phyloP scores from a whole-genome alignment of 179 eudicot species.

The Gypsophila paniculata region DNA sequence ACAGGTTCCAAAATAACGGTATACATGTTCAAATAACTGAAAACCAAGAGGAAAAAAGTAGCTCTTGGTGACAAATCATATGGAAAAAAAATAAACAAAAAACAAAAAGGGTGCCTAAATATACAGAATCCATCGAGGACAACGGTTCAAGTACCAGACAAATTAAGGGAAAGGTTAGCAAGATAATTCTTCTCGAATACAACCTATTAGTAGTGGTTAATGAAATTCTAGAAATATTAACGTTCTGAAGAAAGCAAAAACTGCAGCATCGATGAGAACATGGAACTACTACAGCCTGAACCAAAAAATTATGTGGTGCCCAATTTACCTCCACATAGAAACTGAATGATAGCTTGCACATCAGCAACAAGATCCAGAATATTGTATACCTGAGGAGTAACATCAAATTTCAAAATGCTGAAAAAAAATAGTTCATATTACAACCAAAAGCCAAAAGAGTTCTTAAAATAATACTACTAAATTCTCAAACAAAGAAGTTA shows the following conservation, averaged over 20 bases:
- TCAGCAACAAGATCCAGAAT: constrained; percentile 81
- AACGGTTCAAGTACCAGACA: too few relatives aligned
- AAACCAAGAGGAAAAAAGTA: background rate
- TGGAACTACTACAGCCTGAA: background rate
- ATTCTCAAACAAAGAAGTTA: constrained; percentile 7
- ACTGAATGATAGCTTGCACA: constrained; percentile 94
- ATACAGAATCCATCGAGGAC: background rate
- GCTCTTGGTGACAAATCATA: constrained; percentile 1
- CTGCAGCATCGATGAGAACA: background rate
- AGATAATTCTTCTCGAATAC: background rate
- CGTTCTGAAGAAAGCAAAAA: background rate
- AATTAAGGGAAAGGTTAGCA: too few relatives aligned
- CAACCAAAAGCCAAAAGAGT: background rate
- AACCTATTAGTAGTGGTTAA: background rate
- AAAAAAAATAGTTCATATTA: background rate
- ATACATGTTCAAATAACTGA: background rate
- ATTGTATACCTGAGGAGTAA: constrained; percentile 64
- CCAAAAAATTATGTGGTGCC: constrained; percentile 1
- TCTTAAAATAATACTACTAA: background rate
- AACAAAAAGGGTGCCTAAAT: background rate
- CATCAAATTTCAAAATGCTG: constrained; percentile 5
- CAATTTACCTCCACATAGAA: constrained; percentile 83
- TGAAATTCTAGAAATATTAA: background rate
- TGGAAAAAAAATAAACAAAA: background rate
- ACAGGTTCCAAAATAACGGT: background rate